Conservation (phyloP, 129 eudicot genomes). For the Pittosporum tobira region DNA sequence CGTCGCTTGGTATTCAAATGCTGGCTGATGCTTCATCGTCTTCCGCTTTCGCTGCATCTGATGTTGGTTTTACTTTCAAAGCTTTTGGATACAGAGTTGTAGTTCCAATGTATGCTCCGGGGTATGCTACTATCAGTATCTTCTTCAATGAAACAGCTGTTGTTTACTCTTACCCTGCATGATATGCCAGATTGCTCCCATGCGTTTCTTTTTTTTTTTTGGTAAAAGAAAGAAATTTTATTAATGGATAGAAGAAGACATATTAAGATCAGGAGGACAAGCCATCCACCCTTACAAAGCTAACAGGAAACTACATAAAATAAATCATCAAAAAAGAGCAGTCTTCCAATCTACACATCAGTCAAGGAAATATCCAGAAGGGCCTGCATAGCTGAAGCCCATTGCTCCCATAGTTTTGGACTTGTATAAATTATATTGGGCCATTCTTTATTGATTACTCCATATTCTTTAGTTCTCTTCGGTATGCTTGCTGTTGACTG, state of each 20-base stretch:
- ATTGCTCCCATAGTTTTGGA: not conserved
- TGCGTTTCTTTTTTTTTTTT: too few relatives aligned
- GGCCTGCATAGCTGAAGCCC: too few relatives aligned
- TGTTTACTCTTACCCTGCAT: not conserved
- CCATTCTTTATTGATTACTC: not conserved
- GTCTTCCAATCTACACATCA: too few relatives aligned
- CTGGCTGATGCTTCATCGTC: conserved; percentile 41
- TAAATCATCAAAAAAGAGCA: too few relatives aligned
- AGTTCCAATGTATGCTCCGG: conserved; percentile 90
- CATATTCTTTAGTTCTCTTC: not conserved
- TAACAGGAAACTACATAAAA: too few relatives aligned
- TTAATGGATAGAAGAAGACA: too few relatives aligned
- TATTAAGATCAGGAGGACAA: too few relatives aligned
- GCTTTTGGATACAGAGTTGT: conserved; percentile 70
- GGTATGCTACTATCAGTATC: conserved; percentile 33
- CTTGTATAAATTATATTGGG: not conserved
- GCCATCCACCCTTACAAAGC: too few relatives aligned
- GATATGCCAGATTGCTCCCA: not conserved
- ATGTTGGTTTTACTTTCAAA: conserved; percentile 54
- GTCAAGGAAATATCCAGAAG: too few relatives aligned
- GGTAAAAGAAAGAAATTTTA: not conserved
- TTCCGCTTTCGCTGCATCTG: conserved; percentile 35
- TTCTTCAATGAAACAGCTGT: too few relatives aligned
- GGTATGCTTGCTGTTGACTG: not conserved
- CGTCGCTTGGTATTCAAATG: conserved; percentile 43